A percentile compares a stretch with the other conserved stretches of the same genome.
phyloP scores from a whole-genome alignment of 495 filamentous ascomycete genomes.

The Aspergillus taichungensis region DNA sequence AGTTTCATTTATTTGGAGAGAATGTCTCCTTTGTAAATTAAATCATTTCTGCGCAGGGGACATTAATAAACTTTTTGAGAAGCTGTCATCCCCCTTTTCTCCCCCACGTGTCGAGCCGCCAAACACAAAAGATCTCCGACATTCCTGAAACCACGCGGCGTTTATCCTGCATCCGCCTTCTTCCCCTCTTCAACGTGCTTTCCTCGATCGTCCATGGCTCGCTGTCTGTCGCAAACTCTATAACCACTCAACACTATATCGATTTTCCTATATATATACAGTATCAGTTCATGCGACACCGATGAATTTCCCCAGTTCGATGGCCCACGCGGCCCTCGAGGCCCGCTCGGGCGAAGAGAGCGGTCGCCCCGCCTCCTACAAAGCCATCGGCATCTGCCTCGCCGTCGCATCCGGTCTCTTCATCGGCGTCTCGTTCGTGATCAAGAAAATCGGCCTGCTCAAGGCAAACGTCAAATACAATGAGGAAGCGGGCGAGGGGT shows the following conservation, averaged over 20 bases:
- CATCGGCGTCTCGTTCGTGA: slow-evolving; percentile 89
- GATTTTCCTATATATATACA: slow-evolving; percentile 1
- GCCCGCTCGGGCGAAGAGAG: slow-evolving; percentile 33
- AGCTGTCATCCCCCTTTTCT: no score
- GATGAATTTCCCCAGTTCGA: slow-evolving; percentile 39
- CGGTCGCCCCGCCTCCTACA: slow-evolving; percentile 57
- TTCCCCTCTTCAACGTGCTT: no score
- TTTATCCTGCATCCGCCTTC: no score
- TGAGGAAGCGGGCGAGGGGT: slow-evolving; percentile 92
- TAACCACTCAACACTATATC: background rate
- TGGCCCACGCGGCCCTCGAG: slow-evolving; percentile 22
- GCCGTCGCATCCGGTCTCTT: slow-evolving; percentile 86
- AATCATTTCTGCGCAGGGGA: no score
- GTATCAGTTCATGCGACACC: background rate
- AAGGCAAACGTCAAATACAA: slow-evolving; percentile 95
- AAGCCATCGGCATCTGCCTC: slow-evolving; percentile 77
- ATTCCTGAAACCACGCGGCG: no score
- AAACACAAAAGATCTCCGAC: no score
- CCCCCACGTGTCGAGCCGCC: no score
- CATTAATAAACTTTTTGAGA: no score
- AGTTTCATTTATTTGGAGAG: background rate
- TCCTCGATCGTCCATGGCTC: background rate
- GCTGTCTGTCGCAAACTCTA: background rate
- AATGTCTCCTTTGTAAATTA: no score
- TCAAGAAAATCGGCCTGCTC: slow-evolving; percentile 88